These are phyloP conservation scores for Salvia sclarea DNA, from an alignment of 305 asterid species.

Conservation along the genomic window DNA sequence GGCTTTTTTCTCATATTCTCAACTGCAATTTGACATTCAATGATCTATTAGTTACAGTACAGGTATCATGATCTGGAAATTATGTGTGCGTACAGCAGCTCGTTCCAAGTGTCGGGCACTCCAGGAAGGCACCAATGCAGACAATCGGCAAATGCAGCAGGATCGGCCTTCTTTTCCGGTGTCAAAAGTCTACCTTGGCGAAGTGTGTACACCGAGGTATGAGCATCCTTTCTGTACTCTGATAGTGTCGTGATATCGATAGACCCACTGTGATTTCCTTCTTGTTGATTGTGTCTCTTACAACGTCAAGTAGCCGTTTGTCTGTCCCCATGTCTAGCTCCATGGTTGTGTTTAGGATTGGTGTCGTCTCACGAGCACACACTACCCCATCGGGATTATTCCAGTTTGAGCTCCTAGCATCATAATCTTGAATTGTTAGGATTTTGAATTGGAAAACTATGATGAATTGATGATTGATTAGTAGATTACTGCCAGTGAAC, in stretches of 20 bases:
- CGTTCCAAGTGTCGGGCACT: conserved; percentile 51
- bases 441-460: not conserved
- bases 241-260: conserved; percentile 70
- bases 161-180: conserved; percentile 66
- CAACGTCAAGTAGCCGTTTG: conserved; percentile 46
- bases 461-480: conserved; percentile 5
- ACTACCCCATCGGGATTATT: conserved; percentile 56
- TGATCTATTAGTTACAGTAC: not conserved
- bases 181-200: conserved; percentile 73
- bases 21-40: not conserved
- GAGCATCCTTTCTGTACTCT: conserved; percentile 85
- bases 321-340: conserved; percentile 66
- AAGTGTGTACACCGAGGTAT: conserved; percentile 74
- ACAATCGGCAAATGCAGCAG: conserved; percentile 68
- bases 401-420: conserved; percentile 69
- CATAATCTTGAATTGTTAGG: not conserved
- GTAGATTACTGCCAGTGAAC: conserved; percentile 56
- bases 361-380: conserved; percentile 67
- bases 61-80: conserved; percentile 45
- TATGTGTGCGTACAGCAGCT: conserved; percentile 50
- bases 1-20: not conserved
- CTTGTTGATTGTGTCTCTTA: conserved; percentile 44
- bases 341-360: conserved; percentile 59
- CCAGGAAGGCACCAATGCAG: conserved; percentile 92
- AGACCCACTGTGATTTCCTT: conserved; percentile 48